phyloP scores from a whole-genome alignment of 140 eudicot species.

The Ambrosia hybrid region DNA sequence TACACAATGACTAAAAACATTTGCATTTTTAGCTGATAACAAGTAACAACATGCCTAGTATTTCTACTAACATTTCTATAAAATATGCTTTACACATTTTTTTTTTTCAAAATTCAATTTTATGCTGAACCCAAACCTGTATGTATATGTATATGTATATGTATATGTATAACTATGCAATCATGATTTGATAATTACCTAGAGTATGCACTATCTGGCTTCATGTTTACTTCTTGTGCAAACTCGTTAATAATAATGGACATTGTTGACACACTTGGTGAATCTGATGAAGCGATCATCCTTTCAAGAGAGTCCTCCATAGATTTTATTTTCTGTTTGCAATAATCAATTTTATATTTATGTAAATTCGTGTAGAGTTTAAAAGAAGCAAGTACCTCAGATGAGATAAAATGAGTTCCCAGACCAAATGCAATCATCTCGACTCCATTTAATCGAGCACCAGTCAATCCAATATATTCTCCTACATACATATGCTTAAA shows the following conservation, averaged over 20 bases:
- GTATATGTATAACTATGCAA: too few species aligned
- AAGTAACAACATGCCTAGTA: too few species aligned
- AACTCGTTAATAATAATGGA: conserved; percentile 34
- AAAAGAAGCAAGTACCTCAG: conserved; percentile 34
- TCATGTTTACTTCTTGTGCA: conserved; percentile 21
- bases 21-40: too few species aligned
- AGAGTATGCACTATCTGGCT: conserved; percentile 22
- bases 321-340: conserved; percentile 23
- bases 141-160: too few species aligned
- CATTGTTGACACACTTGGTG: conserved; percentile 13
- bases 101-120: too few species aligned
- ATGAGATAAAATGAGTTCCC: conserved; percentile 48
- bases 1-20: too few species aligned
- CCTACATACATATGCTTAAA: conserved; percentile 22
- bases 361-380: background rate
- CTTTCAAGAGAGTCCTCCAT: conserved; percentile 39
- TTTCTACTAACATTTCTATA: too few species aligned
- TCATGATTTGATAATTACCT: conserved; percentile 25
- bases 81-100: too few species aligned
- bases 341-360: background rate
- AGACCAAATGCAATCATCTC: conserved; percentile 56
- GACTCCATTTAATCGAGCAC: conserved; percentile 39
- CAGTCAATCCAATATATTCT: conserved; percentile 48
- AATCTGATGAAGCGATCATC: conserved; percentile 20
- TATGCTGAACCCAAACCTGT: too few species aligned